These are phyloP conservation scores for Leptomonas seymouri DNA, from an alignment of 208 protist genomes.

Conservation along the genomic window DNA sequence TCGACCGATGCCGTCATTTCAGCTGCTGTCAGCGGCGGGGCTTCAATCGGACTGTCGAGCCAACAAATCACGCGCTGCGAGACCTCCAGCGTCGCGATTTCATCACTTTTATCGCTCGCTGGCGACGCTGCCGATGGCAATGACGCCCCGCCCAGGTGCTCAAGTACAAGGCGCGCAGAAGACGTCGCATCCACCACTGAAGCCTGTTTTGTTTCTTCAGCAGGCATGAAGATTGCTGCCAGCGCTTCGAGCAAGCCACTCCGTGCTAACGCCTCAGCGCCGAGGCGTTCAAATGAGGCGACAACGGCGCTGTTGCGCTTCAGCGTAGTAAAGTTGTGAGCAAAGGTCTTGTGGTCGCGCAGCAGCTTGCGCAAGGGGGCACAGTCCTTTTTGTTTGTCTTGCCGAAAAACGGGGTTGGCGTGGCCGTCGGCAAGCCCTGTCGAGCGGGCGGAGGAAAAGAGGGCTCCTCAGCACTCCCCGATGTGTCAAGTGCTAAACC, in stretches of 20 bases:
- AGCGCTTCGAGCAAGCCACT: conserved; percentile 34
- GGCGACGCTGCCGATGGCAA: neutral
- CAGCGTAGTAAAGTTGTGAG: conserved; percentile 47
- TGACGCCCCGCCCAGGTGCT: neutral
- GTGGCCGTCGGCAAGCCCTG: neutral
- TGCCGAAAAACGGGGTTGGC: neutral
- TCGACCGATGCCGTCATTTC: conserved; percentile 1
- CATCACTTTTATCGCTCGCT: neutral
- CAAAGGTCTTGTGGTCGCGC: conserved; percentile 35
- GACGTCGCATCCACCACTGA: neutral
- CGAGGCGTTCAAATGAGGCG: conserved; percentile 37
- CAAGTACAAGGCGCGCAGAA: conserved; percentile 1
- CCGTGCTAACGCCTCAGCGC: conserved; percentile 39
- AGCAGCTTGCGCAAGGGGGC: conserved; percentile 37
- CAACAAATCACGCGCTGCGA: conserved; percentile 10
- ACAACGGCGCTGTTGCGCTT: conserved; percentile 29
- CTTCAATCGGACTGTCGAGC: conserved; percentile 16
- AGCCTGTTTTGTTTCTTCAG: neutral
- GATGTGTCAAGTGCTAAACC: too few species aligned
- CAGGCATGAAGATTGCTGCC: neutral
- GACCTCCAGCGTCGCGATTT: conserved; percentile 22
- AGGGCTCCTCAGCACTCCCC: too few species aligned
- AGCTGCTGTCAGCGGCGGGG: conserved; percentile 3
- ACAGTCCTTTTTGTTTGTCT: neutral
- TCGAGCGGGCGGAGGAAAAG: too few species aligned